Evolutionary conservation across 345 rosid species (phyloP).

Genomic region (Lagerstroemia speciosa): DNA sequence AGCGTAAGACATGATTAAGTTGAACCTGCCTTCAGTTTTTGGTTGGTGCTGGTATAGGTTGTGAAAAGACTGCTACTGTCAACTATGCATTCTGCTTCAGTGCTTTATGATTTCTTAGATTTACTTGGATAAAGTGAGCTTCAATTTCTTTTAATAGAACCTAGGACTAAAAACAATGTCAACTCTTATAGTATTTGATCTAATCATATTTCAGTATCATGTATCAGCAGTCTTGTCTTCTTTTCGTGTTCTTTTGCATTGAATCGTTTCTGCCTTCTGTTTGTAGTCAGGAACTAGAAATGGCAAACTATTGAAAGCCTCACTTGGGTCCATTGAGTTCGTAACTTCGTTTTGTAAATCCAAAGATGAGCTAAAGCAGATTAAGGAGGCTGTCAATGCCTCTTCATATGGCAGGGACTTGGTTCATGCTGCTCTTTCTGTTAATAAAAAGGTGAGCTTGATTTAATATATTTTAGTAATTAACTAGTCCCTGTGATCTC

Average conservation of each 20-base stretch:
- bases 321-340: constrained; percentile 93
- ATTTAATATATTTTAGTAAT: background rate
- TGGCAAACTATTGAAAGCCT: constrained; percentile 52
- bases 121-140: background rate
- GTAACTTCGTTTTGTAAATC: constrained; percentile 71
- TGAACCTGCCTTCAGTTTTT: background rate
- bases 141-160: background rate
- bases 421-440: constrained; percentile 93
- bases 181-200: background rate
- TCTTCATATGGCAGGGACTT: constrained; percentile 75
- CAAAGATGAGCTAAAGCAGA: constrained; percentile 61
- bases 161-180: background rate
- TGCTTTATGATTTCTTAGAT: background rate
- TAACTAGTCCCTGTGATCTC: background rate
- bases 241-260: background rate
- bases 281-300: constrained; percentile 55
- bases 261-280: constrained; percentile 19
- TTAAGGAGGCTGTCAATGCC: constrained; percentile 68
- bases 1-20: background rate
- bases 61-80: background rate
- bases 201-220: background rate
- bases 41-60: background rate
- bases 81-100: no score
- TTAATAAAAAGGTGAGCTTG: constrained; percentile 66
- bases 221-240: background rate